Base-by-base conservation (phyloP, 805 yeast genomes). In the Henningerozyma blattae region DNA sequence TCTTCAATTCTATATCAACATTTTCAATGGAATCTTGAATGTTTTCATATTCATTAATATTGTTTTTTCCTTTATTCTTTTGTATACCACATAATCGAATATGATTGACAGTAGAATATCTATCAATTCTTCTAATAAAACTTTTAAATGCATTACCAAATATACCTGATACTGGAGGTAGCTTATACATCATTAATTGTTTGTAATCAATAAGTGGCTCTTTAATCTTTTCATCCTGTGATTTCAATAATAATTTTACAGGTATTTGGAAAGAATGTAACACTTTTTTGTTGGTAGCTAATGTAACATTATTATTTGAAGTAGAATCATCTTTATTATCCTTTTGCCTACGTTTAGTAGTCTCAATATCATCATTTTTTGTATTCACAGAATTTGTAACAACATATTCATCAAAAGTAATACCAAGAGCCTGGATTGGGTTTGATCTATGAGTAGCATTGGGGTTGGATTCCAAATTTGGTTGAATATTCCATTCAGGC, bases 201-300 rank as follows among this genome's bases (percentile, higher is more conserved):
- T 76, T 67, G 34, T 60, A 59, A 29, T 64, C 62, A 30, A 77
- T 56, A 45, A 67, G 70, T 0, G 95, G 95, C 47, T 81, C 91
- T 15, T 64, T 59, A 8, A 73, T 59, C 32, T 65, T 48, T 12
- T 65, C 65, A 36, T 72, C 76, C 38, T 69, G 73, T 13, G 65
- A 68, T 40, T 62, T 64, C 37, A 74, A 68, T 36, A 81, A 47
- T 28, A 82, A 60, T 43, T 75, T 62, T 2, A 82, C 82, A 0
- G 94, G 89, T 15, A 87, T 70, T 33, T 74, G 72, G 45, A 77
- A 75, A 6, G 81, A 68, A 46, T 79, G 85, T 39, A 69, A 67
- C 14, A 82, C 65, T 3, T 70, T 58, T 36, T 50, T 52, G 22
- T 39, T 45, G 22, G 33, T 38, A 10, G 38, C 37, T 13, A 18